phyloP scores from a whole-genome alignment of 202 grass and related monocot genomes.

The Hordeum pubiflorum region DNA sequence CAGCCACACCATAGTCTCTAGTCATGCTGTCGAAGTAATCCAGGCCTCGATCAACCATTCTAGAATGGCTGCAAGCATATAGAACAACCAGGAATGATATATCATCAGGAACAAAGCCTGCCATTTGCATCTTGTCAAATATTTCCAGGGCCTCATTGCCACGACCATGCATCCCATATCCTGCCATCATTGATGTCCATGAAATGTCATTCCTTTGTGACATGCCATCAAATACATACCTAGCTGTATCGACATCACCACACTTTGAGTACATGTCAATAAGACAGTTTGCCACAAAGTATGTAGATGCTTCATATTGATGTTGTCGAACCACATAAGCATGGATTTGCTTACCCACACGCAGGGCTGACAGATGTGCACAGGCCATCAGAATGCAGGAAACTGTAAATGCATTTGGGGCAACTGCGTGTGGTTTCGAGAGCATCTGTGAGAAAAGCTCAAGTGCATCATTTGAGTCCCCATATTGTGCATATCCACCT shows the following conservation, averaged over 20 bases:
- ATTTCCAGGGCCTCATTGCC: conserved; percentile 52
- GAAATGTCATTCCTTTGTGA: conserved; percentile 55
- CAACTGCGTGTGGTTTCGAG: conserved; percentile 30
- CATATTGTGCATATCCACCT: conserved; percentile 70
- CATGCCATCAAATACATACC: conserved; percentile 62
- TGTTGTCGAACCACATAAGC: conserved; percentile 49
- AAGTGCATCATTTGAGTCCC: conserved; percentile 62
- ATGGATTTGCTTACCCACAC: conserved; percentile 74
- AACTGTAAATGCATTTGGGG: conserved; percentile 70
- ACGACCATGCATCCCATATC: conserved; percentile 74
- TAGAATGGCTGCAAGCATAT: conserved; percentile 82
- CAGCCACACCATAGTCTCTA: conserved; percentile 48
- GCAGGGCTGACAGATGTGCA: conserved; percentile 62
- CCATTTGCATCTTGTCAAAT: conserved; percentile 70
- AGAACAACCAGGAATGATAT: conserved; percentile 79
- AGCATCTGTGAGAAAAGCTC: conserved; percentile 63
- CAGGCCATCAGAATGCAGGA: conserved; percentile 79
- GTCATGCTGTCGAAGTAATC: conserved; percentile 61
- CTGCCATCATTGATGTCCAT: conserved; percentile 85
- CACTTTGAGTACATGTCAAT: conserved; percentile 88
- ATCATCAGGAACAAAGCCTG: conserved; percentile 55
- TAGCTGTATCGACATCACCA: conserved; percentile 56
- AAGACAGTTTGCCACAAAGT: conserved; percentile 61
- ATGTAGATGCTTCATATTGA: conserved; percentile 23
- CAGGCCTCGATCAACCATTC: conserved; percentile 63